Evolutionary conservation across 208 protist genomes (phyloP).

Genomic region (Dictyostelium gargantuum): DNA sequence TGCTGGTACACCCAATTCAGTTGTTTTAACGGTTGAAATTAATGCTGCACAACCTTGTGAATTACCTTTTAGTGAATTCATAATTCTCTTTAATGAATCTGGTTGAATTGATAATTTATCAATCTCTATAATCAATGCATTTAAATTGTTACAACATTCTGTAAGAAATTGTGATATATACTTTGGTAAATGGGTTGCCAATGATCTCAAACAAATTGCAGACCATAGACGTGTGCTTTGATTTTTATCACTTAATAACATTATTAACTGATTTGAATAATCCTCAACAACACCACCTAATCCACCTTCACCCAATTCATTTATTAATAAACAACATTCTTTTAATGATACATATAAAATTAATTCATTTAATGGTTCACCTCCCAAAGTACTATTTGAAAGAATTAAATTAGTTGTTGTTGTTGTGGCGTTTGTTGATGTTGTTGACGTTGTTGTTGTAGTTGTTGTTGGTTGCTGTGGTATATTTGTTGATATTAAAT

Average conservation of each 20-base stretch:
- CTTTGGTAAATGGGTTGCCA: slow-evolving; percentile 39
- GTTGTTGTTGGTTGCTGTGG: neutral
- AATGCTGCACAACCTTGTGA: neutral
- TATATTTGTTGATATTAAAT: neutral
- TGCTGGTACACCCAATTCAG: slow-evolving; percentile 32
- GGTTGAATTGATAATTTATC: slow-evolving; percentile 35
- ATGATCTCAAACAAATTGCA: slow-evolving; percentile 9
- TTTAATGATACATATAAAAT: slow-evolving; percentile 9
- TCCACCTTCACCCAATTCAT: slow-evolving; percentile 48
- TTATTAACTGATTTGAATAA: neutral
- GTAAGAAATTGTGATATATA: neutral
- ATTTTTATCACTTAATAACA: slow-evolving; percentile 4
- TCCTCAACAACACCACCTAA: neutral
- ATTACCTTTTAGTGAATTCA: slow-evolving; percentile 45
- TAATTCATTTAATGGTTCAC: slow-evolving; percentile 38
- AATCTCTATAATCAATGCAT: neutral
- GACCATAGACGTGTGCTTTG: slow-evolving; percentile 25
- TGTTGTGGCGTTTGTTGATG: neutral
- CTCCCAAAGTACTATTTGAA: neutral
- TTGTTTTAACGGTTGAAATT: neutral
- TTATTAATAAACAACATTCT: slow-evolving; percentile 4
- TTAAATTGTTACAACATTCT: slow-evolving; percentile 4
- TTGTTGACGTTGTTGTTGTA: neutral
- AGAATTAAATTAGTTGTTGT: neutral
- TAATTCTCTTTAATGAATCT: slow-evolving; percentile 45